Evolutionary conservation across 352 stramenopile species (phyloP).

Genomic region (Phytophthora chlamydospora): DNA sequence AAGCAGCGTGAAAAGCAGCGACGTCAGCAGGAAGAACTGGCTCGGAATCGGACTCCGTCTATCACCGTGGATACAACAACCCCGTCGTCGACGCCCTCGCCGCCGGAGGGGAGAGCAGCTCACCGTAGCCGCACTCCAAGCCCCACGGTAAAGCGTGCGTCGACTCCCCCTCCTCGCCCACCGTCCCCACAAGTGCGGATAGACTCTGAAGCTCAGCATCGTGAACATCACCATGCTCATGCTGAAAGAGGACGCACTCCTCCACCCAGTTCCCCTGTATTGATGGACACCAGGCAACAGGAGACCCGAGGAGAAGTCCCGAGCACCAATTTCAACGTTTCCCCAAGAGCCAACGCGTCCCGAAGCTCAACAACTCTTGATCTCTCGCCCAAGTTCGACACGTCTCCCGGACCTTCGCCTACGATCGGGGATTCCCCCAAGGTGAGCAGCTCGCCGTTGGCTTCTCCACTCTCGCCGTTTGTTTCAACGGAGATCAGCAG

Average conservation of each 20-base stretch:
- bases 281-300: conserved; percentile 17
- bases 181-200: conserved; percentile 37
- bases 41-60: conserved; percentile 37
- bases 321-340: conserved; percentile 30
- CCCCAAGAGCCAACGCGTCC: conserved; percentile 27
- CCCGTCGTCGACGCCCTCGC: conserved; percentile 14
- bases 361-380: conserved; percentile 15
- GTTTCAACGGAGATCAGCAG: conserved; percentile 13
- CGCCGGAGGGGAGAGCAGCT: conserved; percentile 12
- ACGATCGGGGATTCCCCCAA: conserved; percentile 34
- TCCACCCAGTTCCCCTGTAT: conserved; percentile 31
- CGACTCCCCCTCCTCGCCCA: conserved; percentile 30
- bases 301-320: conserved; percentile 8
- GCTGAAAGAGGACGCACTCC: conserved; percentile 25
- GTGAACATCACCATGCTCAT: conserved; percentile 25
- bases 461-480: conserved; percentile 28
- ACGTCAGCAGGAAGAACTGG: conserved; percentile 24
- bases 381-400: conserved; percentile 8
- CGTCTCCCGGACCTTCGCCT: conserved; percentile 23
- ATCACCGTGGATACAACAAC: conserved; percentile 39
- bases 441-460: conserved; percentile 37
- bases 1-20: conserved; percentile 10
- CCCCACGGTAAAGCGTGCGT: conserved; percentile 34
- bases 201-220: conserved; percentile 14
- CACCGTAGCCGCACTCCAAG: conserved; percentile 26